These are phyloP conservation scores for Didymella exigua DNA, from an alignment of 2,329 filamentous ascomycete species.

Conservation along the genomic window DNA sequence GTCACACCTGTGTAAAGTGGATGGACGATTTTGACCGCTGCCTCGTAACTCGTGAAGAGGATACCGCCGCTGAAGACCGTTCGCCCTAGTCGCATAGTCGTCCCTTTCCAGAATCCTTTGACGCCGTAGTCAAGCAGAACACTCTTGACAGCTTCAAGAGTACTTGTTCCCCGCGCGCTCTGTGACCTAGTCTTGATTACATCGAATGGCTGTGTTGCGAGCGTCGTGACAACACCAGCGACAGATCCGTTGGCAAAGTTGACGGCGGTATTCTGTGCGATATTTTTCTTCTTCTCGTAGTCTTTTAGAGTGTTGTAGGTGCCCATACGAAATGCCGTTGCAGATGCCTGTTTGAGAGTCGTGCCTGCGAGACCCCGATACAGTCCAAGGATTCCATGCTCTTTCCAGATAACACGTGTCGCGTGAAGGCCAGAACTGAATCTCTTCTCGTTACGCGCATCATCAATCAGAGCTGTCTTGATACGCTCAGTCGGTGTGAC, in stretches of 20 bases:
- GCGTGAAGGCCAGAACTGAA: conserved; percentile 61
- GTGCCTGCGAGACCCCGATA: conserved; percentile 66
- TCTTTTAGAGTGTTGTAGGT: conserved; percentile 69
- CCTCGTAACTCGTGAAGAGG: conserved; percentile 67
- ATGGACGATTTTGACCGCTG: conserved; percentile 57
- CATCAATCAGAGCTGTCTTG: conserved; percentile 71
- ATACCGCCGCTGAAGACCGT: conserved; percentile 71
- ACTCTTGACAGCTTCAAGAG: conserved; percentile 61
- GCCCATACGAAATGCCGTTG: conserved; percentile 67
- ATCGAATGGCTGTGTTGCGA: conserved; percentile 66
- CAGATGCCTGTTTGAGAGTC: conserved; percentile 66
- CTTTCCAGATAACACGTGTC: conserved; percentile 54
- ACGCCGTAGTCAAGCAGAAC: conserved; percentile 64
- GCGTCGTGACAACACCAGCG: conserved; percentile 65
- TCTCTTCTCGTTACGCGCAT: conserved; percentile 57
- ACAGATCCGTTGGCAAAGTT: conserved; percentile 68
- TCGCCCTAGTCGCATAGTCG: conserved; percentile 69
- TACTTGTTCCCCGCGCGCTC: conserved; percentile 62
- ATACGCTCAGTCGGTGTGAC: conserved; percentile 72
- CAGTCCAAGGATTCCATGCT: conserved; percentile 60
- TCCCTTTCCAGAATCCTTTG: conserved; percentile 69
- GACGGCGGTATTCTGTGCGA: conserved; percentile 57
- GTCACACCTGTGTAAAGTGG: conserved; percentile 42
- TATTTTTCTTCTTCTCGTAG: conserved; percentile 55
- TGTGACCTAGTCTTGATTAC: conserved; percentile 69